Evolutionary conservation across 1,284 basidiomycete species (phyloP).

Genomic region (Heterobasidion irregulare): DNA sequence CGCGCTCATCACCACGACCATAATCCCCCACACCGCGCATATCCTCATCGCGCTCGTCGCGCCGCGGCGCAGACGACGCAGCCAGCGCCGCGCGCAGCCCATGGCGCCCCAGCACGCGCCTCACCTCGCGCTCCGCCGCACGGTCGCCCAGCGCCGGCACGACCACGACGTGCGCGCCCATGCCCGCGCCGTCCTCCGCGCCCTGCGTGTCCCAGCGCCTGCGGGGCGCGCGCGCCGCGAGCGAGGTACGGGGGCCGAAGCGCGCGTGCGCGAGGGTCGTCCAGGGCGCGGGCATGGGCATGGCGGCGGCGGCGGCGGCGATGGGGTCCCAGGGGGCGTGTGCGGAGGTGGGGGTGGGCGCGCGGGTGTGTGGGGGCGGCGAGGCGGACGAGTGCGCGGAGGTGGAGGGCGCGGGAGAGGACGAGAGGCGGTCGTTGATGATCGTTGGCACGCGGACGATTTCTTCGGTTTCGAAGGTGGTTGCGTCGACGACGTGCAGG

Average conservation of each 20-base stretch:
- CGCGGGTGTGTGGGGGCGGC: not conserved
- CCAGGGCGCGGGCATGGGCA: not conserved
- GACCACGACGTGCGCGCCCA: slow-evolving; percentile 32
- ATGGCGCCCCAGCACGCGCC: slow-evolving; percentile 44
- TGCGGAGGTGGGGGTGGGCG: slow-evolving; percentile 16
- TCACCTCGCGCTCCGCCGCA: slow-evolving; percentile 52
- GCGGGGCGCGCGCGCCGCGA: slow-evolving; percentile 8
- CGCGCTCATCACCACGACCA: not conserved
- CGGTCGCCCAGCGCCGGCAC: slow-evolving; percentile 50
- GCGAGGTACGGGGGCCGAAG: no score
- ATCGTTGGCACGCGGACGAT: slow-evolving; percentile 53
- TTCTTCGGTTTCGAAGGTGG: slow-evolving; percentile 71
- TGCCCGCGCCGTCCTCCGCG: no score
- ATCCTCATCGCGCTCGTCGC: no score
- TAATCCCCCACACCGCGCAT: no score
- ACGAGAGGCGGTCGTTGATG: slow-evolving; percentile 14
- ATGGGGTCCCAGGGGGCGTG: slow-evolving; percentile 24
- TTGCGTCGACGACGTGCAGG: slow-evolving; percentile 71
- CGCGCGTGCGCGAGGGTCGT: not conserved
- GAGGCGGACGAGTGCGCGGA: slow-evolving; percentile 2
- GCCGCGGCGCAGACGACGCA: not conserved
- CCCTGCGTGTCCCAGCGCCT: slow-evolving; percentile 19
- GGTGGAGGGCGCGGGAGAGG: slow-evolving; percentile 7
- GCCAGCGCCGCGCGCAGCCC: slow-evolving; percentile 18
- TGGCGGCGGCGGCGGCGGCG: slow-evolving; percentile 2